A percentile compares a stretch with the other conserved stretches of the same genome.
Conservation (phyloP, 2,329 filamentous ascomycete genomes). For the Cytospora leucostoma region DNA sequence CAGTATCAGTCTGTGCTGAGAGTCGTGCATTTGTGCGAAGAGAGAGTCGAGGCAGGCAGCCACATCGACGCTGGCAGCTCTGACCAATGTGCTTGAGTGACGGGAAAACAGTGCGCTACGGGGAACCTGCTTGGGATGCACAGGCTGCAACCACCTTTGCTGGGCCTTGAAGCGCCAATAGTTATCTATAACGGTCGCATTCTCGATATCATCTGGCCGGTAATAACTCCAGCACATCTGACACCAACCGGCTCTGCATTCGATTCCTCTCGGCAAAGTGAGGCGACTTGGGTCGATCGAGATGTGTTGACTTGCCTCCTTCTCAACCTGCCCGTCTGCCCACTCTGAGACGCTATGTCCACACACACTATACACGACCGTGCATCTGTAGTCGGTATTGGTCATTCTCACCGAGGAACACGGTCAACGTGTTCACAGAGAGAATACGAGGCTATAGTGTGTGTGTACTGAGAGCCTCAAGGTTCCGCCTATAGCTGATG, state of each 20-base stretch:
- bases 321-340: neutral
- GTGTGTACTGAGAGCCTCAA: neutral
- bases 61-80: neutral
- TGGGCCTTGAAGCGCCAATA: slow-evolving; percentile 6
- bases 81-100: neutral
- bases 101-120: neutral
- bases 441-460: neutral
- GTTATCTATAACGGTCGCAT: neutral
- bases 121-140: neutral
- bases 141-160: neutral
- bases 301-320: neutral
- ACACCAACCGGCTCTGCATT: slow-evolving; percentile 1
- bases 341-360: neutral
- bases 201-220: neutral
- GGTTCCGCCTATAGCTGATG: neutral
- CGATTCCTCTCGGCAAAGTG: neutral
- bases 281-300: neutral
- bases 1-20: neutral
- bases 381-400: neutral
- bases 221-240: neutral
- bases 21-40: neutral
- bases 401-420: neutral
- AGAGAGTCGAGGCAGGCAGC: neutral
- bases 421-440: neutral
- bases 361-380: slow-evolving; percentile 7